These are phyloP conservation scores for Rhodocollybia butyracea DNA, from an alignment of 768 basidiomycete species.

Conservation along the genomic window DNA sequence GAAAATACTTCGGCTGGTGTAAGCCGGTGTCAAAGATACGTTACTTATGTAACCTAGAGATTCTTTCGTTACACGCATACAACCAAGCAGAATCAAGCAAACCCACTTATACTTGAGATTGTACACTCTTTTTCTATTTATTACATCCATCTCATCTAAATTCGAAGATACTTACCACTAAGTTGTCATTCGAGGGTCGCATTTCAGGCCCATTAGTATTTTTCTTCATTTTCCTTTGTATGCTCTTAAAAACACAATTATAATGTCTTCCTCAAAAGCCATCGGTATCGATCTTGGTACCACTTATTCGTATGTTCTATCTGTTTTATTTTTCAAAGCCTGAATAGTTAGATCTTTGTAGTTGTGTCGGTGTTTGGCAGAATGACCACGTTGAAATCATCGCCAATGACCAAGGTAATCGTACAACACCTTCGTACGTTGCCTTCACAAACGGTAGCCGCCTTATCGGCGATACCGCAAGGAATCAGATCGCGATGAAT, in stretches of 20 bases:
- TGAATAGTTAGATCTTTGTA: background rate
- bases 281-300: conserved; percentile 75
- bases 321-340: conserved; percentile 53
- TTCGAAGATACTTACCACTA: too few species aligned
- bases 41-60: too few species aligned
- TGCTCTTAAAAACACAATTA: background rate
- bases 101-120: too few species aligned
- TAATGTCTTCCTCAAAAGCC: conserved; percentile 13
- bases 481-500: conserved; percentile 77
- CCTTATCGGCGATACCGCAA: conserved; percentile 72
- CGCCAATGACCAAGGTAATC: conserved; percentile 86
- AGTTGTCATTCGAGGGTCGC: too few species aligned
- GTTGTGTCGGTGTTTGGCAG: conserved; percentile 9
- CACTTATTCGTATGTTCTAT: conserved; percentile 46
- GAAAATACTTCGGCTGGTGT: too few species aligned
- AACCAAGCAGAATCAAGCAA: too few species aligned
- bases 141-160: too few species aligned
- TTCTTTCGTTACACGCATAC: too few species aligned
- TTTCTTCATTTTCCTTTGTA: background rate
- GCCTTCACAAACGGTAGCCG: conserved; percentile 89
- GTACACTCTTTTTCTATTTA: too few species aligned
- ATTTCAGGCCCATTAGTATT: too few species aligned
- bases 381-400: conserved; percentile 63
- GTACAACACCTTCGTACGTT: conserved; percentile 90
- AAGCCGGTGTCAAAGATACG: too few species aligned